A percentile compares a stretch with the other conserved stretches of the same genome.
Evolutionary conservation across 148 eudicot species (phyloP).

Genomic region (Pouteria glomerata): DNA sequence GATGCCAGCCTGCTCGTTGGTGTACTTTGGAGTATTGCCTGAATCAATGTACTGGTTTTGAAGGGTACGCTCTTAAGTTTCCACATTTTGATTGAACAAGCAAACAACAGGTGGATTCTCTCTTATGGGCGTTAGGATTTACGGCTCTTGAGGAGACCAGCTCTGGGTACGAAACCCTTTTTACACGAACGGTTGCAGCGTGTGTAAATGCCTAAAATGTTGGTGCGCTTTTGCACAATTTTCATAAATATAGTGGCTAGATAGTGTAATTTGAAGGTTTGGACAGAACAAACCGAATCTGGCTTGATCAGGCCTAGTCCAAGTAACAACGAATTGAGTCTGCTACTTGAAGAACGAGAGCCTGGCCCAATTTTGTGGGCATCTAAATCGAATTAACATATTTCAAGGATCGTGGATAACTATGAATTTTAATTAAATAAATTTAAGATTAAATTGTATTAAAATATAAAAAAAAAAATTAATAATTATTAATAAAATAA

Average conservation of each 20-base stretch:
- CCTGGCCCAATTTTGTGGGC: too few relatives aligned
- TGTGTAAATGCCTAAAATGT: background rate
- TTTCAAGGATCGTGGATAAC: too few relatives aligned
- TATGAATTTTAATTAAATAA: too few relatives aligned
- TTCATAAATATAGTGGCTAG: background rate
- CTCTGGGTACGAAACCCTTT: too few relatives aligned
- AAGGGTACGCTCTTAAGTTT: constrained; percentile 1
- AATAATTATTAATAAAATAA: too few relatives aligned
- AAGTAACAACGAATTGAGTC: too few relatives aligned
- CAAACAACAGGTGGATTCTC: constrained; percentile 7
- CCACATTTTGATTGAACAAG: constrained; percentile 10
- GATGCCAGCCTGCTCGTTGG: constrained; percentile 18
- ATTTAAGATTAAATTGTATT: too few relatives aligned
- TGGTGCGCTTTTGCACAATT: background rate
- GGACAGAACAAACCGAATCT: background rate
- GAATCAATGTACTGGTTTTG: constrained; percentile 2
- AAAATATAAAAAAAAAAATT: too few relatives aligned
- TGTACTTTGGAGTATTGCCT: background rate
- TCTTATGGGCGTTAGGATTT: background rate
- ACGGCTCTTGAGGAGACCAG: background rate
- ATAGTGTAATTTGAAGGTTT: background rate
- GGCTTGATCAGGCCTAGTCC: background rate
- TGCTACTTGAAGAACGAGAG: too few relatives aligned
- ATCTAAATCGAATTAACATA: too few relatives aligned
- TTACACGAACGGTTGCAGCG: background rate